Base-by-base conservation (phyloP, 2,329 filamentous ascomycete genomes). In the Xylaria sp. region DNA sequence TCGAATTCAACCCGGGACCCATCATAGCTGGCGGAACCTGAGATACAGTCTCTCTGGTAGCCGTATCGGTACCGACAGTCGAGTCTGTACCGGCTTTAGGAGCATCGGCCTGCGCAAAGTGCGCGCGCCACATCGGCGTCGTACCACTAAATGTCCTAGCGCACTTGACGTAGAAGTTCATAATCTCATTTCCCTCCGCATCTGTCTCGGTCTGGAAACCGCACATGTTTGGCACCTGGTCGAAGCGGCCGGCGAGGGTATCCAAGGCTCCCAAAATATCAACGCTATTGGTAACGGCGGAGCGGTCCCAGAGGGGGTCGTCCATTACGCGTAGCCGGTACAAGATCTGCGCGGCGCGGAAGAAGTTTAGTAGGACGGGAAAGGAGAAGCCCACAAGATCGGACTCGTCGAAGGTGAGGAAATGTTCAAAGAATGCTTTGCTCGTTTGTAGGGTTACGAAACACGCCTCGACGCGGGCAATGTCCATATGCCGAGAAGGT, bases 281-380 rank as follows among this genome's bases (percentile, higher is more conserved):
- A 33, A 74, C 51, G 45, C 50, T 61, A n/a, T 66, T 60, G 7
- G 62, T 51, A 2, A 72, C 68, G 10, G 67, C 60, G 25, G 42
- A 44, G 51, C 71, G 69, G 53, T 77, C 75, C 76, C 74, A 76
- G 15, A 67, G 73, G 17, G 73, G 70, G 20, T 75, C 74, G 29
- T 76, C 74, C 11, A 72, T 61, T 6, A 75, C 57, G 42, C 71
- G 66, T 7, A 77, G 73, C 3, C 76, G 71, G 63, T 77, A 77
- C 6, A 77, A 63, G 1, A 73, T 70, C 61, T 77, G 75, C 36
- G 71, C 65, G 20, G 70, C 58, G 59, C 74, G 72, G 27, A 71
- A 71, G 65, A 75, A 76, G 63, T 73, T 72, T 5, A 76, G 69
- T 38, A 73, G 54, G 3, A 73, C 38, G 5, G 71, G 65, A 49